Percentiles rank a stretch among this genome's conserved stretches.
These are phyloP conservation scores for Tetrapisispora pingtungensis DNA, from an alignment of 805 yeast genomes.

Conservation along the genomic window DNA sequence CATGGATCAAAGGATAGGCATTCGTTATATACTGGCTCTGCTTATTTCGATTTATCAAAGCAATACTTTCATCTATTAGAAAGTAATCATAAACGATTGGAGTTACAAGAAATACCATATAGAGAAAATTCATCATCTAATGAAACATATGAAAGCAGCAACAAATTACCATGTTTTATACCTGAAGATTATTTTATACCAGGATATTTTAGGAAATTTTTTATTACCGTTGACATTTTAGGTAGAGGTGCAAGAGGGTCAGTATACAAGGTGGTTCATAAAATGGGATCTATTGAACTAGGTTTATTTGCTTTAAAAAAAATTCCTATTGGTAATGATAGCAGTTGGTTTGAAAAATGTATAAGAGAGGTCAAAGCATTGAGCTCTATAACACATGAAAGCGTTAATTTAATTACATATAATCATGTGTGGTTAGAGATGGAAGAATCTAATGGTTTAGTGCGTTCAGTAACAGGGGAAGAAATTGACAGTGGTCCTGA, in stretches of 20 bases:
- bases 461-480: slow-evolving; percentile 12
- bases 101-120: neutral
- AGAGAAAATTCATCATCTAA: neutral
- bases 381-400: slow-evolving; percentile 37
- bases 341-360: slow-evolving; percentile 57
- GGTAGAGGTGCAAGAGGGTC: slow-evolving; percentile 84
- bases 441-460: slow-evolving; percentile 36
- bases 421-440: slow-evolving; percentile 90
- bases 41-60: slow-evolving; percentile 10
- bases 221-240: slow-evolving; percentile 45
- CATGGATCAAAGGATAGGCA: neutral
- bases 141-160: neutral
- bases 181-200: slow-evolving; percentile 60
- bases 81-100: slow-evolving; percentile 9
- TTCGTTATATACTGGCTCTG: neutral
- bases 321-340: slow-evolving; percentile 72
- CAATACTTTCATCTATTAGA: slow-evolving; percentile 17
- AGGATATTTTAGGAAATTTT: slow-evolving; percentile 71
- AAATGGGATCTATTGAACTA: slow-evolving; percentile 52
- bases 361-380: slow-evolving; percentile 70
- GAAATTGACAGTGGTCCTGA: slow-evolving; percentile 6
- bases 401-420: slow-evolving; percentile 62
- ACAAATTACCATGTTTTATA: slow-evolving; percentile 17
- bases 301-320: slow-evolving; percentile 81
- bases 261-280: slow-evolving; percentile 76